Evolutionary conservation across 805 yeast genomes (phyloP).

Genomic region (Starmerella kuoi): DNA sequence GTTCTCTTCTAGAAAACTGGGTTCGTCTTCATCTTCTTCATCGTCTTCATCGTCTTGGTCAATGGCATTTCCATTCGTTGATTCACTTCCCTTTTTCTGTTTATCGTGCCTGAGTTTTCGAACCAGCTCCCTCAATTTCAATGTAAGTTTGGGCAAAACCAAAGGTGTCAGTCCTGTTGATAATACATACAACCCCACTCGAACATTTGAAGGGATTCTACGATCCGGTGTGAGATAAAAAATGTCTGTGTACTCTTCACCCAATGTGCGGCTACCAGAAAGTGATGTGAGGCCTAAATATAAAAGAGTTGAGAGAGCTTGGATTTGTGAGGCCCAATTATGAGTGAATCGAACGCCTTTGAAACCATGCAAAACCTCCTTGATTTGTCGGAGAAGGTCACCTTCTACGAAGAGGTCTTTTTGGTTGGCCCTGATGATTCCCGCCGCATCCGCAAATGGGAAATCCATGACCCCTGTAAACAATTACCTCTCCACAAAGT

Average conservation of each 20-base stretch:
- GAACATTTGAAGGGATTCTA: slow-evolving; percentile 23
- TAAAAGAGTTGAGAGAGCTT: slow-evolving; percentile 43
- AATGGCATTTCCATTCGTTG: background rate
- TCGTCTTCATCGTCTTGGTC: slow-evolving; percentile 4
- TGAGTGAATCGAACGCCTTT: slow-evolving; percentile 48
- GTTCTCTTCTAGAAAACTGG: slow-evolving; percentile 9
- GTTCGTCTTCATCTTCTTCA: slow-evolving; percentile 3
- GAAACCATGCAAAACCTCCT: slow-evolving; percentile 42
- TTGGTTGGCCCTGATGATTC: slow-evolving; percentile 80
- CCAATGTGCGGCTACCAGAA: slow-evolving; percentile 67
- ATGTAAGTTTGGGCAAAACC: slow-evolving; percentile 21
- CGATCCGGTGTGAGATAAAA: slow-evolving; percentile 24
- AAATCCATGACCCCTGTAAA: slow-evolving; percentile 26
- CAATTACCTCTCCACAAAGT: too few relatives aligned
- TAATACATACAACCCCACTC: slow-evolving; percentile 47
- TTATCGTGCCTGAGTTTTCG: background rate
- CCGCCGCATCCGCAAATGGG: slow-evolving; percentile 77
- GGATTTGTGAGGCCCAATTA: slow-evolving; percentile 48
- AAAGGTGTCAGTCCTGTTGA: slow-evolving; percentile 57
- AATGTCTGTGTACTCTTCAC: slow-evolving; percentile 82
- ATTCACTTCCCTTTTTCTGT: background rate
- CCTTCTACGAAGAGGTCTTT: slow-evolving; percentile 68
- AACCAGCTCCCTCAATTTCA: background rate
- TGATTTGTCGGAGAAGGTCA: slow-evolving; percentile 41
- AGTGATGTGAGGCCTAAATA: slow-evolving; percentile 70